Conservation (phyloP, 73 alveolate species). For the Paramecium biaurelia region DNA sequence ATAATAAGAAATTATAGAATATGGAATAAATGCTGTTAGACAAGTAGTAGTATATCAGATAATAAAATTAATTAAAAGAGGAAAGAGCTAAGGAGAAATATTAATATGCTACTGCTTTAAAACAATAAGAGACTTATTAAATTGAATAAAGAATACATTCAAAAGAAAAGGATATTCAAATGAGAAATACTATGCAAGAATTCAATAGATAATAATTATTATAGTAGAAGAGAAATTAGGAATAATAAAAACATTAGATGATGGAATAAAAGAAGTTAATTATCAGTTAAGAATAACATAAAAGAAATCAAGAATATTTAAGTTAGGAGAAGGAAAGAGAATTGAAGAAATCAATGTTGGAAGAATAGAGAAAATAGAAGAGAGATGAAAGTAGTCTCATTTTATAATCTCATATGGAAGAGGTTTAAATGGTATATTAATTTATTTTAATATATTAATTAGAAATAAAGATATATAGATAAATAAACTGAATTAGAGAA, state of each 20-base stretch:
- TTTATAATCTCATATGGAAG: not conserved
- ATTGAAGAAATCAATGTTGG: not conserved
- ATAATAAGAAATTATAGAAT: not conserved
- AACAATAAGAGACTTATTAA: not conserved
- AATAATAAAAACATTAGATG: not conserved
- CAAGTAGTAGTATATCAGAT: not conserved
- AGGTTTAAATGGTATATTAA: slow-evolving; percentile 16
- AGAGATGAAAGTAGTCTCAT: not conserved
- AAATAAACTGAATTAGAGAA: not conserved
- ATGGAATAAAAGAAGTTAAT: not conserved
- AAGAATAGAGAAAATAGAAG: not conserved
- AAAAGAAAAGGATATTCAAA: slow-evolving; percentile 1
- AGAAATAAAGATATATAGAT: not conserved
- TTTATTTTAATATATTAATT: not conserved
- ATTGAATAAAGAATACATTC: slow-evolving; percentile 6
- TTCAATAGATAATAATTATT: not conserved
- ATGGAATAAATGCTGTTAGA: not conserved
- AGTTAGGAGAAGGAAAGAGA: not conserved
- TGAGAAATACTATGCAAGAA: not conserved
- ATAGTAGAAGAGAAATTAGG: not conserved
- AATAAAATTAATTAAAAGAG: not conserved
- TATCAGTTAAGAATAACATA: not conserved
- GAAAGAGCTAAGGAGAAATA: slow-evolving; percentile 31
- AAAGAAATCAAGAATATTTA: not conserved
- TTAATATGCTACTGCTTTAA: not conserved